A percentile compares a stretch with the other conserved stretches of the same genome.
These are phyloP conservation scores for Hymenoscyphus fructigenus DNA, from an alignment of 2,329 filamentous ascomycete species.

Conservation along the genomic window DNA sequence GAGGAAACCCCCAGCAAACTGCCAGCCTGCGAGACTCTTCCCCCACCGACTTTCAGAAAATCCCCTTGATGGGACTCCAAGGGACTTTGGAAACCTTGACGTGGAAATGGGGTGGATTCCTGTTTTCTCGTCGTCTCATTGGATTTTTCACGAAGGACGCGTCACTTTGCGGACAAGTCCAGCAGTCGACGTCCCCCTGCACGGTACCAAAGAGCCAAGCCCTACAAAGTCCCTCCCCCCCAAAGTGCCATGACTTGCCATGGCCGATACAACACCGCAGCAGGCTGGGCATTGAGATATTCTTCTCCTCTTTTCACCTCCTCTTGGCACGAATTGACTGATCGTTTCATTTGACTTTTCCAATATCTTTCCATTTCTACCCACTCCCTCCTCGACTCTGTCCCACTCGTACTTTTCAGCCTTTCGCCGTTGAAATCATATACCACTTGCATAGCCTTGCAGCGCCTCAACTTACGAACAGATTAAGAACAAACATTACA, in stretches of 20 bases:
- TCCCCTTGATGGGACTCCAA: too few relatives aligned
- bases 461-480: neutral
- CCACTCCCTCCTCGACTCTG: conserved; percentile 1
- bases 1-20: neutral
- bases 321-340: neutral
- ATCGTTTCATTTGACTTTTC: neutral
- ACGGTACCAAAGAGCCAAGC: neutral
- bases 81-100: too few relatives aligned
- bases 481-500: neutral
- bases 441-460: neutral
- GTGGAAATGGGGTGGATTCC: too few relatives aligned
- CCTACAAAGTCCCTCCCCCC: neutral
- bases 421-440: neutral
- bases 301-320: neutral
- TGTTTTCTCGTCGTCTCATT: neutral
- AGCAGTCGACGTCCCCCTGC: neutral
- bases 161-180: neutral
- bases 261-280: neutral
- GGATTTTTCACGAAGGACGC: neutral
- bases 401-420: neutral
- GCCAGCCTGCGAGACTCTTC: too few relatives aligned
- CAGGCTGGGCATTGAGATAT: neutral
- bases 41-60: too few relatives aligned
- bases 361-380: conserved; percentile 2
- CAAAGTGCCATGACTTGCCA: neutral